These are phyloP conservation scores for Camellia japonica DNA, from an alignment of 148 eudicot species.

Conservation along the genomic window DNA sequence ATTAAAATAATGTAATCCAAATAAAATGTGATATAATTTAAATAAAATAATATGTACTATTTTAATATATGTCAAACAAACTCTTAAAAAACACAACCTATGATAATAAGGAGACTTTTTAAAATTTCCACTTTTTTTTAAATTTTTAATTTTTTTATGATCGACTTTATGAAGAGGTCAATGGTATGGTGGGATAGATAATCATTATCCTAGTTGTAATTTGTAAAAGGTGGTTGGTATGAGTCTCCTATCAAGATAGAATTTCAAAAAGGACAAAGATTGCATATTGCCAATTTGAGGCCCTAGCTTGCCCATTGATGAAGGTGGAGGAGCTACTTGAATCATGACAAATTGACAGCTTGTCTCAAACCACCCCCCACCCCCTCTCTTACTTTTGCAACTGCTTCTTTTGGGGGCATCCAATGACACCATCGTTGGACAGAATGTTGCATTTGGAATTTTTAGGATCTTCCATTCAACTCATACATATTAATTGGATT, in stretches of 20 bases:
- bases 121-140: no score
- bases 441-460: not conserved
- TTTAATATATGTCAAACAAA: no score
- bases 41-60: no score
- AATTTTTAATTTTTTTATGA: no score
- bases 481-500: not conserved
- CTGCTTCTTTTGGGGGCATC: conserved; percentile 12
- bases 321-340: not conserved
- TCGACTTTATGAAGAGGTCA: no score
- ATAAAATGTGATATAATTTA: no score
- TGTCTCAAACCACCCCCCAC: not conserved
- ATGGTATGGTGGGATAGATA: not conserved
- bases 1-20: no score
- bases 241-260: not conserved
- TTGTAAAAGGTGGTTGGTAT: not conserved
- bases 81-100: not conserved
- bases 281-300: not conserved
- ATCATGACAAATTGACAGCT: not conserved
- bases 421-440: not conserved
- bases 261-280: not conserved
- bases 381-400: not conserved
- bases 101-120: no score
- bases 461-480: not conserved
- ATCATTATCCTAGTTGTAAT: not conserved
- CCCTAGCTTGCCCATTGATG: not conserved